Evolutionary conservation across 257 asterid species (phyloP).

Genomic region (Solanum okadae): DNA sequence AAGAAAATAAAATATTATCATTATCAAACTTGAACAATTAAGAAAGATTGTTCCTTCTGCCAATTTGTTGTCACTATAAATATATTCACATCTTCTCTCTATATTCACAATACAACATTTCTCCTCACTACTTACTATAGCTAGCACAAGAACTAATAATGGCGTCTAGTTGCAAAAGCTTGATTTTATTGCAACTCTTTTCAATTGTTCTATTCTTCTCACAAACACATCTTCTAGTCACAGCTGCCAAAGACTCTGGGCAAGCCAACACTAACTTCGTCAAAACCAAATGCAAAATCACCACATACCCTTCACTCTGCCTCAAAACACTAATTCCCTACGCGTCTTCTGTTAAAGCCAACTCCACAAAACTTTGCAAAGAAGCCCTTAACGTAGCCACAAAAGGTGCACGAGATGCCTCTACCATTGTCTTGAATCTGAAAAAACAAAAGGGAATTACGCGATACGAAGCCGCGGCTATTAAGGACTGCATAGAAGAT

Average conservation of each 20-base stretch:
- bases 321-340: constrained; percentile 37
- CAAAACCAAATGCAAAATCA: constrained; percentile 27
- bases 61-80: background rate
- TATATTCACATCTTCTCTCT: background rate
- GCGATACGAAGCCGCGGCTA: constrained; percentile 16
- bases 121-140: background rate
- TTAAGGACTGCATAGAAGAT: constrained; percentile 54
- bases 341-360: constrained; percentile 32
- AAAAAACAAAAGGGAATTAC: constrained; percentile 20
- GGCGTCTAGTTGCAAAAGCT: background rate
- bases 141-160: background rate
- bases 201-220: constrained; percentile 1
- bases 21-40: background rate
- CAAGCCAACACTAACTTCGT: constrained; percentile 22
- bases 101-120: background rate
- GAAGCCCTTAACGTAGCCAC: constrained; percentile 43
- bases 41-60: background rate
- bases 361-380: constrained; percentile 33
- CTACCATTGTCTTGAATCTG: constrained; percentile 15
- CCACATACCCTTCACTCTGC: constrained; percentile 57
- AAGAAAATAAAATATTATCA: background rate
- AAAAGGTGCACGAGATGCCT: constrained; percentile 26
- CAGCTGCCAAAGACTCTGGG: background rate
- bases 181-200: background rate
- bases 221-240: background rate